Conservation (phyloP, 306 rosid species). For the peach (Prunus persica) region Prunus_persica_NCBIv2 NC_034014.1:26548501-26549000, state of each 20-base stretch:
- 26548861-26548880: slow-evolving; percentile 2
- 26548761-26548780: background rate
- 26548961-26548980: background rate
- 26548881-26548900: background rate
- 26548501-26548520: no score
- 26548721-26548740: background rate
- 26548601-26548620: no score
- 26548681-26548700: background rate
- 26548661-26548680: background rate
- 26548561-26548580: no score
- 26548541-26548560: no score
- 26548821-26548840: background rate
- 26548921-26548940: background rate
- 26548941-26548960: background rate
- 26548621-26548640: background rate
- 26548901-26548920: no score
- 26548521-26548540: no score
- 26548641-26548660: background rate
- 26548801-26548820: background rate
- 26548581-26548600: no score
- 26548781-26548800: background rate
- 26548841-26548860: slow-evolving; percentile 18
- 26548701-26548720: background rate
- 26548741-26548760: slow-evolving; percentile 6
- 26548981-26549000: background rate